Evolutionary conservation across 1,139 yeast species (phyloP).

Genomic region (Yamadazyma atlantica): DNA sequence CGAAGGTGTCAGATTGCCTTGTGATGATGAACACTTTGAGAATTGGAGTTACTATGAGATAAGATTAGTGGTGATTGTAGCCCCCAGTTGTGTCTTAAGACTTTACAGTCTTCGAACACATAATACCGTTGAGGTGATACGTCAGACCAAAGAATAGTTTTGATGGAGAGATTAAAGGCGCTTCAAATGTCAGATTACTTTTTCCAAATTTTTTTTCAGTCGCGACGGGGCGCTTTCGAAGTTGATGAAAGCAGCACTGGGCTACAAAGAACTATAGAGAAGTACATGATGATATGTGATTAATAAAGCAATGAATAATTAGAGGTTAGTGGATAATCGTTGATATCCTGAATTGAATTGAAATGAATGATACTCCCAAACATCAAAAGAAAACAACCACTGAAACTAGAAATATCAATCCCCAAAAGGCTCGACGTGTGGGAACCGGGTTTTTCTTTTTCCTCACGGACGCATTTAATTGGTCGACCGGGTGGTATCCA

Average conservation of each 20-base stretch:
- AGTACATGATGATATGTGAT: too few species aligned
- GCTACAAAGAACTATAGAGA: too few species aligned
- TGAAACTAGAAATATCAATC: background rate
- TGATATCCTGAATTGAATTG: too few species aligned
- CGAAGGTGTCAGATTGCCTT: background rate
- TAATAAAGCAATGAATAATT: too few species aligned
- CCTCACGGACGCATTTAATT: slow-evolving; percentile 1
- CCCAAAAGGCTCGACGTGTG: background rate
- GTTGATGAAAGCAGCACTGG: background rate
- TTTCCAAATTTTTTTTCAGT: background rate
- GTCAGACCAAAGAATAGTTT: too few species aligned
- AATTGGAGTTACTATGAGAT: background rate
- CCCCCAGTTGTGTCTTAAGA: background rate
- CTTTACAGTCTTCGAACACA: too few species aligned
- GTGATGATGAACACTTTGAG: background rate
- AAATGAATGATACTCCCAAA: too few species aligned
- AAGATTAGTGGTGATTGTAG: background rate
- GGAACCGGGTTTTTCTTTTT: slow-evolving; percentile 2
- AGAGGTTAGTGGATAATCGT: too few species aligned
- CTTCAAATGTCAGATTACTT: background rate
- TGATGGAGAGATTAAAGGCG: background rate
- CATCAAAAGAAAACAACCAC: background rate
- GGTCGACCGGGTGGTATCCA: slow-evolving; percentile 7
- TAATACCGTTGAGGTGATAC: too few species aligned
- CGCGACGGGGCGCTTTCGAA: background rate